Conservation (phyloP, 139 green algal genomes). For the Tetratostichococcus sp. region DNA sequence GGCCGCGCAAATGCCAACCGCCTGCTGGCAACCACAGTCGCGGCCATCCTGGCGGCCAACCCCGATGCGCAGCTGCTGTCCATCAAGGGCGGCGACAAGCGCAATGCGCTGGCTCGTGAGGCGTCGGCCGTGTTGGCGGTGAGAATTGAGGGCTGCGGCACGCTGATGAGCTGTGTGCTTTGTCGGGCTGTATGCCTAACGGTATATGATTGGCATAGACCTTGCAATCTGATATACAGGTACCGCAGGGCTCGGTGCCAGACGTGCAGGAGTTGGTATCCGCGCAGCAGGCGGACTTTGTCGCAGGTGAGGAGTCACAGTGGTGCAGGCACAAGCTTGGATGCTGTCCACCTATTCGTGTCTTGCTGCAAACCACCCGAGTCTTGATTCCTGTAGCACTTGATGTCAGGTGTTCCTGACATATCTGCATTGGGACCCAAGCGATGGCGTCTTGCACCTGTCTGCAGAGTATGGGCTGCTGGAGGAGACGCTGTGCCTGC, state of each 20-base stretch:
- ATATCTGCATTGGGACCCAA: too few relatives aligned
- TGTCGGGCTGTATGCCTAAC: too few relatives aligned
- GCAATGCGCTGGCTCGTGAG: constrained; percentile 71
- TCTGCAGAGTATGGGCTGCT: constrained; percentile 54
- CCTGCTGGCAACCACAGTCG: constrained; percentile 13
- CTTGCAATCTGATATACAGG: too few relatives aligned
- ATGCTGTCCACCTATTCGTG: too few relatives aligned
- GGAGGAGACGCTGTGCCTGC: constrained; percentile 36
- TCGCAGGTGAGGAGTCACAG: too few relatives aligned
- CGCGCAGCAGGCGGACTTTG: constrained; percentile 6
- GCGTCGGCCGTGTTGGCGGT: constrained; percentile 35
- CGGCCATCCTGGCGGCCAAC: constrained; percentile 1
- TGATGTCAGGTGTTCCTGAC: too few relatives aligned
- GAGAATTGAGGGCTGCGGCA: background rate
- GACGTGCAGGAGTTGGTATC: constrained; percentile 14
- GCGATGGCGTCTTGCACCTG: too few relatives aligned
- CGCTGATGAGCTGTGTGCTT: too few relatives aligned
- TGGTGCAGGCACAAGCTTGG: too few relatives aligned
- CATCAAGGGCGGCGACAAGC: constrained; percentile 63
- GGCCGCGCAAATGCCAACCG: constrained; percentile 52
- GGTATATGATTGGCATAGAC: too few relatives aligned
- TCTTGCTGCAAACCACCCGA: too few relatives aligned
- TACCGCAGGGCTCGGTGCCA: constrained; percentile 5
- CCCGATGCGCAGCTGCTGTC: constrained; percentile 24
- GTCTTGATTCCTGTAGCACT: too few relatives aligned